These are phyloP conservation scores for Colletotrichum limetticola DNA, from an alignment of 2,329 filamentous ascomycete genomes.

Conservation along the genomic window DNA sequence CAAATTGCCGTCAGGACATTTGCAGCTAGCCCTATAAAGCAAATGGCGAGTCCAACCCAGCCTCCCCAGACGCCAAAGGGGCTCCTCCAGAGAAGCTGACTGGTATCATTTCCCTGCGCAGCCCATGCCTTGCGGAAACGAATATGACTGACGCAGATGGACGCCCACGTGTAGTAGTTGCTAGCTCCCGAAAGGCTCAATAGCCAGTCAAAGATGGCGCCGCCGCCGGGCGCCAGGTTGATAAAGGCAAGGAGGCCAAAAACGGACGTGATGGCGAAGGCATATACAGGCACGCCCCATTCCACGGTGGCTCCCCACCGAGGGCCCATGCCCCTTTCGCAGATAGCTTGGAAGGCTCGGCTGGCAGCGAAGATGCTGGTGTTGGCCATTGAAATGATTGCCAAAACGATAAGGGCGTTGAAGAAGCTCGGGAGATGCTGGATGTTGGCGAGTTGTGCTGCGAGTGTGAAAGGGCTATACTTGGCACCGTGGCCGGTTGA, in stretches of 20 bases:
- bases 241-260: slow-evolving; percentile 57
- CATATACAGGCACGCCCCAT: slow-evolving; percentile 55
- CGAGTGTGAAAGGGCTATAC: slow-evolving; percentile 43
- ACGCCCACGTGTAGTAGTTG: slow-evolving; percentile 60
- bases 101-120: slow-evolving; percentile 48
- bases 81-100: slow-evolving; percentile 46
- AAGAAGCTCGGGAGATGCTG: slow-evolving; percentile 43
- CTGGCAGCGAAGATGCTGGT: slow-evolving; percentile 54
- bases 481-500: slow-evolving; percentile 35
- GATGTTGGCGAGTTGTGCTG: slow-evolving; percentile 41
- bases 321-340: slow-evolving; percentile 48
- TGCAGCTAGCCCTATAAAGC: slow-evolving; percentile 42
- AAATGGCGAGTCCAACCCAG: slow-evolving; percentile 40
- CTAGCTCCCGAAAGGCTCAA: slow-evolving; percentile 57
- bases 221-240: slow-evolving; percentile 48
- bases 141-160: slow-evolving; percentile 57
- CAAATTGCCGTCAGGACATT: slow-evolving; percentile 43
- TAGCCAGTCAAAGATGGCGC: slow-evolving; percentile 56
- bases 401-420: slow-evolving; percentile 49
- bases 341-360: slow-evolving; percentile 49
- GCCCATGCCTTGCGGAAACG: slow-evolving; percentile 54
- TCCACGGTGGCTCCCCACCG: slow-evolving; percentile 38
- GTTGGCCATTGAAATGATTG: slow-evolving; percentile 51
- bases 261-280: slow-evolving; percentile 50
- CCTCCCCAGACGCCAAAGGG: slow-evolving; percentile 43